Evolutionary conservation across 2,329 filamentous ascomycete genomes (phyloP).

Genomic region (Trichoderma sp.): DNA sequence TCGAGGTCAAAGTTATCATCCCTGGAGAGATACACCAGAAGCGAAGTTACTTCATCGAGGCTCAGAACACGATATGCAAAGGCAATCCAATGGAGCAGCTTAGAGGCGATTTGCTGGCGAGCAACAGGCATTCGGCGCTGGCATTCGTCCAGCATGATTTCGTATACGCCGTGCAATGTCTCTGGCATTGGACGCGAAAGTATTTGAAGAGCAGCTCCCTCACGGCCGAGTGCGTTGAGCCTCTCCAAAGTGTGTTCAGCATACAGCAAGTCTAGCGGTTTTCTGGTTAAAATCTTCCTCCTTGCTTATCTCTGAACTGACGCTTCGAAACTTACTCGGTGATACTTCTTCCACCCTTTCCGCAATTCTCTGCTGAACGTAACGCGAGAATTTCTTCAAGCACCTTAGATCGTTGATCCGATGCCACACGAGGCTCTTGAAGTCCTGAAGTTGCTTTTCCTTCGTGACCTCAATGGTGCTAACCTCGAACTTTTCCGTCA

Average conservation of each 20-base stretch:
- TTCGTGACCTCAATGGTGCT: slow-evolving; percentile 33
- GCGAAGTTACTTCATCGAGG: slow-evolving; percentile 33
- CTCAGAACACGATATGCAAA: slow-evolving; percentile 34
- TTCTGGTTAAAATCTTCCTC: background rate
- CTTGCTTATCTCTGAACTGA: too few relatives aligned
- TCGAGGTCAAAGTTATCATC: slow-evolving; percentile 35
- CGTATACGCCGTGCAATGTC: slow-evolving; percentile 36
- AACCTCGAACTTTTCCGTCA: slow-evolving; percentile 26
- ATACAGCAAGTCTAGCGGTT: slow-evolving; percentile 40
- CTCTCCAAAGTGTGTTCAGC: slow-evolving; percentile 41
- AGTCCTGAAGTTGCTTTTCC: slow-evolving; percentile 37
- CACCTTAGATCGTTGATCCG: slow-evolving; percentile 34
- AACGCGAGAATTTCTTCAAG: slow-evolving; percentile 36
- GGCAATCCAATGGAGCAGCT: slow-evolving; percentile 37
- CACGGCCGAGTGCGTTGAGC: slow-evolving; percentile 39
- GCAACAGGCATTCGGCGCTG: slow-evolving; percentile 32
- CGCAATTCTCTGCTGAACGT: slow-evolving; percentile 38
- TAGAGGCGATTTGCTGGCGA: slow-evolving; percentile 31
- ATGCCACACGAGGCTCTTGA: slow-evolving; percentile 36
- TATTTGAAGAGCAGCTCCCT: slow-evolving; percentile 39
- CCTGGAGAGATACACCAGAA: slow-evolving; percentile 31
- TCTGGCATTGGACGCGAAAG: slow-evolving; percentile 35
- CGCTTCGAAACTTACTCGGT: slow-evolving; percentile 36
- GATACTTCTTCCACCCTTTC: slow-evolving; percentile 37
- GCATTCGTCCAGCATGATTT: slow-evolving; percentile 34